Evolutionary conservation across 345 rosid species (phyloP).

Genomic region (Erodium maritimum): DNA sequence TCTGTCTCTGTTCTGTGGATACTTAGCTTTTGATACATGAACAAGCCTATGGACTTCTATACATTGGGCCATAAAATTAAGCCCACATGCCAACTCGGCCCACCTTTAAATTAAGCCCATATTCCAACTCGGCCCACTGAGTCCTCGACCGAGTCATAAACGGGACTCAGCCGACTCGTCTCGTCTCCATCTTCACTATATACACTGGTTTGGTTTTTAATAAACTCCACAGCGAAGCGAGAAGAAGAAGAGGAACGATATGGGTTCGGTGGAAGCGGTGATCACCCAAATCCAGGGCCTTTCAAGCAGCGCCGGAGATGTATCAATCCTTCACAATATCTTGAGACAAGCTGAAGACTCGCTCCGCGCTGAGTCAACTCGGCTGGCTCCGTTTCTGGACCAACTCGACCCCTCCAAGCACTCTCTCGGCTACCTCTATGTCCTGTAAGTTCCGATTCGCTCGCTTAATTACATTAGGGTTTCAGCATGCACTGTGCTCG

Average conservation of each 20-base stretch:
- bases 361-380: conserved; percentile 34
- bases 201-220: no score
- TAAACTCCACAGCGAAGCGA: no score
- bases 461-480: not conserved
- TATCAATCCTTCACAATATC: conserved; percentile 33
- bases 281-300: conserved; percentile 57
- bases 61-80: no score
- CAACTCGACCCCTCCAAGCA: conserved; percentile 56
- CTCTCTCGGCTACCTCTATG: conserved; percentile 64
- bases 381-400: conserved; percentile 38
- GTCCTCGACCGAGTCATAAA: no score
- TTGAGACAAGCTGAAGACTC: conserved; percentile 41
- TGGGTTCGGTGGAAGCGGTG: conserved; percentile 36
- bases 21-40: no score
- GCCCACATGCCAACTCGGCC: no score
- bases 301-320: conserved; percentile 36
- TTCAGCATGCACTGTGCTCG: not conserved
- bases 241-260: conserved; percentile 6
- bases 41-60: no score
- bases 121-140: no score
- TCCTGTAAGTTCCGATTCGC: conserved; percentile 32
- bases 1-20: no score
- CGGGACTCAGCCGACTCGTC: no score
- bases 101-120: no score
- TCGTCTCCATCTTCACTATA: no score